phyloP scores from a whole-genome alignment of 768 basidiomycete species.

The Lactifluus pinguis region DNA sequence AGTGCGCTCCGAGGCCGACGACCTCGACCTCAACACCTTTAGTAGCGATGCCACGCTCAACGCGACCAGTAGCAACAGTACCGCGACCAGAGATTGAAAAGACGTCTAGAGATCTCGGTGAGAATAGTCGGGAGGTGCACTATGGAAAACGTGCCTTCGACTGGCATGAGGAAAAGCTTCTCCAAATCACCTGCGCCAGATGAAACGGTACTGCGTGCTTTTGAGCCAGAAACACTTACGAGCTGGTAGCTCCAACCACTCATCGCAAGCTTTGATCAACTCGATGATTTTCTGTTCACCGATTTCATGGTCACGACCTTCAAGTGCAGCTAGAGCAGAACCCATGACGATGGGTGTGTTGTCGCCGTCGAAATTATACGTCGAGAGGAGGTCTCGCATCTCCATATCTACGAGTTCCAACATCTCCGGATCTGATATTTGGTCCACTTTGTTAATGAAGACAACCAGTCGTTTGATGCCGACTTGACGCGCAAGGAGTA shows the following conservation, averaged over 20 bases:
- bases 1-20: constrained; percentile 66
- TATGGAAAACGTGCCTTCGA: constrained; percentile 52
- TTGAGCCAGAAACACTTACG: constrained; percentile 41
- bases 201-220: neutral
- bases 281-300: constrained; percentile 75
- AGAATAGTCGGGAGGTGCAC: neutral
- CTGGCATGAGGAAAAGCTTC: constrained; percentile 92
- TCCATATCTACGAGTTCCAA: constrained; percentile 99
- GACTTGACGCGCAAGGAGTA: constrained; percentile 95
- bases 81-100: constrained; percentile 98
- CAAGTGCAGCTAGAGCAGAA: constrained; percentile 89
- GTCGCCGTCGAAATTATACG: constrained; percentile 96
- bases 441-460: constrained; percentile 99
- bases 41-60: constrained; percentile 83
- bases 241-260: constrained; percentile 89
- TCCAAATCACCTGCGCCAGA: constrained; percentile 76
- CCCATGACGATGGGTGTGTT: constrained; percentile 98
- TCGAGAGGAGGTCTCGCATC: constrained; percentile 89
- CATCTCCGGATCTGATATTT: constrained; percentile 96
- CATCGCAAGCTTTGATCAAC: constrained; percentile 79
- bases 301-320: constrained; percentile 71
- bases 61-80: constrained; percentile 93
- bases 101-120: constrained; percentile 44
- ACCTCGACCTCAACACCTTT: constrained; percentile 95
- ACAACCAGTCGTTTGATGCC: constrained; percentile 96